A percentile compares a stretch with the other conserved stretches of the same genome.
Conservation (phyloP, 2,329 filamentous ascomycete genomes). For the Sarocladium oryzae region DNA sequence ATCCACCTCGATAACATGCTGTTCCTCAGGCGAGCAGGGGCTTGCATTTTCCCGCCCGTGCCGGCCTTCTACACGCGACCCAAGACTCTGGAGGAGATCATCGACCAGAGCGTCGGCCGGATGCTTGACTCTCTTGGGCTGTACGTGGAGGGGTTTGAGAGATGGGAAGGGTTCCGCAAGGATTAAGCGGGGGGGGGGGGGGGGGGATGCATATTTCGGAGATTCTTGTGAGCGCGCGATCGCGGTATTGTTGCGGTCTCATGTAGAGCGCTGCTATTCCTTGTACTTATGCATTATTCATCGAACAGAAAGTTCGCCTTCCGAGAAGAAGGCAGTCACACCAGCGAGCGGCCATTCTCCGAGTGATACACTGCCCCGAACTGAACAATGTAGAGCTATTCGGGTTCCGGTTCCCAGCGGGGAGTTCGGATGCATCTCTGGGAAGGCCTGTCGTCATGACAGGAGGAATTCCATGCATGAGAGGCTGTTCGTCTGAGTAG, state of each 20-base stretch:
- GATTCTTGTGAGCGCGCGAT: too few relatives aligned
- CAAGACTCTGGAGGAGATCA: conserved; percentile 30
- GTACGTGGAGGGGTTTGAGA: conserved; percentile 30
- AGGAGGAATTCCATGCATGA: not conserved
- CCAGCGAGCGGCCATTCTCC: conserved; percentile 1
- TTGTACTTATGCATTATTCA: not conserved
- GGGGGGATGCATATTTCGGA: too few relatives aligned
- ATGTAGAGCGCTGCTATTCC: conserved; percentile 1
- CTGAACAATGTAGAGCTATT: too few relatives aligned
- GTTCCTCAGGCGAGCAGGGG: conserved; percentile 27
- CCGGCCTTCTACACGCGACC: conserved; percentile 37
- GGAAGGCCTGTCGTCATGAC: not conserved
- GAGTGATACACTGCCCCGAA: too few relatives aligned
- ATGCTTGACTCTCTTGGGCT: conserved; percentile 38
- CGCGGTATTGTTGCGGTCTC: too few relatives aligned
- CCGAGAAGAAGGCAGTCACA: not conserved
- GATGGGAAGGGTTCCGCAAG: conserved; percentile 26
- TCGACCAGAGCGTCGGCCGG: conserved; percentile 37
- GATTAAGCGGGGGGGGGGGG: too few relatives aligned
- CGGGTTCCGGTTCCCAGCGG: too few relatives aligned
- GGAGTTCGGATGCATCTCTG: not conserved
- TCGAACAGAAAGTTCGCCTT: conserved; percentile 3
- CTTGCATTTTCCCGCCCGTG: conserved; percentile 38
- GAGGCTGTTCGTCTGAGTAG: not conserved
- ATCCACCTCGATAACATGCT: conserved; percentile 42